Conservation (phyloP, 345 rosid species). For the Mercurialis annua region DNA sequence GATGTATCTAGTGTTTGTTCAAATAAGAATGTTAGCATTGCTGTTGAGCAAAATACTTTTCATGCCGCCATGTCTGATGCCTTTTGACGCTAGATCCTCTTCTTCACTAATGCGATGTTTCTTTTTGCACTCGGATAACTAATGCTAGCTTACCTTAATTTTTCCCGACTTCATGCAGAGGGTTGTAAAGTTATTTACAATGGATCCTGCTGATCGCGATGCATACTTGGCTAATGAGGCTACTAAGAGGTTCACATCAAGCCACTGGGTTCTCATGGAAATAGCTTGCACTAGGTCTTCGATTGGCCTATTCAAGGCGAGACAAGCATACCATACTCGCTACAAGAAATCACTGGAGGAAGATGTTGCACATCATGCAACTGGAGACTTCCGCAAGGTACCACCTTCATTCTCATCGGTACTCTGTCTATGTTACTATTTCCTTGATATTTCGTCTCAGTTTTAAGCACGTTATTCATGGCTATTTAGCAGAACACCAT, state of each 20-base stretch:
- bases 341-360: conserved; percentile 82
- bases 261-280: conserved; percentile 74
- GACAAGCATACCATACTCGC: conserved; percentile 76
- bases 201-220: conserved; percentile 76
- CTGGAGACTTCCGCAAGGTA: conserved; percentile 82
- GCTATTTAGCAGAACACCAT: no score
- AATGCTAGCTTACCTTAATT: not conserved
- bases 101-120: not conserved
- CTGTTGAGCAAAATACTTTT: not conserved
- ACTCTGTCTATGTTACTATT: not conserved
- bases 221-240: conserved; percentile 75
- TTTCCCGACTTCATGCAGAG: conserved; percentile 39
- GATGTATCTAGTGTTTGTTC: not conserved
- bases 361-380: conserved; percentile 79
- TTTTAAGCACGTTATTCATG: no score
- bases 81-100: not conserved
- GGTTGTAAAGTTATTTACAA: conserved; percentile 60
- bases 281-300: conserved; percentile 79
- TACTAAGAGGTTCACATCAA: conserved; percentile 60
- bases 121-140: not conserved
- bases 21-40: not conserved
- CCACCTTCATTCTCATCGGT: not conserved
- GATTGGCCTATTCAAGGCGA: conserved; percentile 48
- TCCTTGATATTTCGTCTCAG: not conserved
- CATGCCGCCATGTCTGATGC: no score